These are phyloP conservation scores for Exophiala alcalophila DNA, from an alignment of 2,329 filamentous ascomycete species.

Conservation along the genomic window DNA sequence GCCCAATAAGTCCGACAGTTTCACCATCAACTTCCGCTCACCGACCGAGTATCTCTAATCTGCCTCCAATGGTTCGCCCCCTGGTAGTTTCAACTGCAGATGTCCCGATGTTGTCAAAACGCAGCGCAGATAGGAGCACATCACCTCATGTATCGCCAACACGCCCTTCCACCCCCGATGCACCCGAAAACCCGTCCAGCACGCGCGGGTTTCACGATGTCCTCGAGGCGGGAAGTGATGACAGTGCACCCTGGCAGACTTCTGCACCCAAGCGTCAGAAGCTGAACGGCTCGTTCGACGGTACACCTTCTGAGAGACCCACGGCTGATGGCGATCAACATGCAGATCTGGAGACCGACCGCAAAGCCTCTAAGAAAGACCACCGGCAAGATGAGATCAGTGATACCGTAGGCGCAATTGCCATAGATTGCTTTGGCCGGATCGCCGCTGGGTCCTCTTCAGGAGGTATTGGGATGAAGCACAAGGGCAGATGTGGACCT, in stretches of 20 bases:
- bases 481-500: conserved; percentile 83
- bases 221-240: conserved; percentile 18
- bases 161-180: neutral
- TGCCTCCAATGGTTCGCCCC: conserved; percentile 17
- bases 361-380: neutral
- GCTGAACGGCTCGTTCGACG: conserved; percentile 23
- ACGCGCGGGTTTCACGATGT: conserved; percentile 13
- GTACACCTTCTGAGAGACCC: conserved; percentile 6
- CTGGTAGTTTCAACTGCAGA: conserved; percentile 21
- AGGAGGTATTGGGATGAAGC: conserved; percentile 98
- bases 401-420: conserved; percentile 95
- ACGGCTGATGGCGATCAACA: too few species aligned
- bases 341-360: too few species aligned
- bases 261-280: conserved; percentile 23
- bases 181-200: neutral
- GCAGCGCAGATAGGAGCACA: conserved; percentile 1
- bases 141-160: neutral
- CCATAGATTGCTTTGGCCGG: conserved; percentile 77
- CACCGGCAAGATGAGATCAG: conserved; percentile 63
- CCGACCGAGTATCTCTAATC: conserved; percentile 12
- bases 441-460: conserved; percentile 96
- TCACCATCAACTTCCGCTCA: neutral
- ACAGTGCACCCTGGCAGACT: conserved; percentile 14
- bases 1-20: neutral
- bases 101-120: conserved; percentile 13